Percentiles rank a stretch among this genome's conserved stretches.
Conservation (phyloP, 257 asterid genomes). For the Capsicum chinense region DNA sequence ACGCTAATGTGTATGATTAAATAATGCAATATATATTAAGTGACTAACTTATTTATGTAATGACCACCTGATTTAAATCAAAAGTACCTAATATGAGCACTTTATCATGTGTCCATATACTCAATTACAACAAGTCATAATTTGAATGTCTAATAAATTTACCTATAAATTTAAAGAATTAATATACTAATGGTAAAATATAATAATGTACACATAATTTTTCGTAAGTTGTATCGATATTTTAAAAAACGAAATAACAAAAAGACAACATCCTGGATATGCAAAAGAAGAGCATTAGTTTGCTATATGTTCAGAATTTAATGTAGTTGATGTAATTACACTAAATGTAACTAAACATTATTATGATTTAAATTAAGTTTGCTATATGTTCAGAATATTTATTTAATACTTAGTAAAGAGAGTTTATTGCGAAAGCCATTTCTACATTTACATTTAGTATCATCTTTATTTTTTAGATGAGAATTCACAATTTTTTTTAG, state of each 20-base stretch:
- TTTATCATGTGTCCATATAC: background rate
- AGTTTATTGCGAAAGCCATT: background rate
- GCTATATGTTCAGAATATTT: background rate
- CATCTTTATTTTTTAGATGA: background rate
- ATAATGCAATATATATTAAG: background rate
- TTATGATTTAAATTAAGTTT: background rate
- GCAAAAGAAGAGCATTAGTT: too few species aligned
- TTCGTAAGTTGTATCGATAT: too few species aligned
- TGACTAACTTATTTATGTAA: background rate
- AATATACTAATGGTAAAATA: too few species aligned
- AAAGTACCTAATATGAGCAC: background rate
- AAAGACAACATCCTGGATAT: too few species aligned
- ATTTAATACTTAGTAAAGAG: background rate
- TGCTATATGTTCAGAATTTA: too few species aligned
- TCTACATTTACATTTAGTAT: background rate
- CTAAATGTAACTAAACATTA: background rate
- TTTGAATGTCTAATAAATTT: background rate
- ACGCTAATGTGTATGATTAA: background rate
- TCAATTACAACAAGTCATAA: background rate
- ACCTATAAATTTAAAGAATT: too few species aligned
- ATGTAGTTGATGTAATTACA: too few species aligned
- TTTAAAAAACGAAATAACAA: too few species aligned
- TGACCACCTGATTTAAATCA: background rate
- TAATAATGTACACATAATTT: too few species aligned
- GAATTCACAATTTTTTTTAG: fast-evolving